Base-by-base conservation (phyloP, 176 grass and related monocot species). In the Avena eriantha region DNA sequence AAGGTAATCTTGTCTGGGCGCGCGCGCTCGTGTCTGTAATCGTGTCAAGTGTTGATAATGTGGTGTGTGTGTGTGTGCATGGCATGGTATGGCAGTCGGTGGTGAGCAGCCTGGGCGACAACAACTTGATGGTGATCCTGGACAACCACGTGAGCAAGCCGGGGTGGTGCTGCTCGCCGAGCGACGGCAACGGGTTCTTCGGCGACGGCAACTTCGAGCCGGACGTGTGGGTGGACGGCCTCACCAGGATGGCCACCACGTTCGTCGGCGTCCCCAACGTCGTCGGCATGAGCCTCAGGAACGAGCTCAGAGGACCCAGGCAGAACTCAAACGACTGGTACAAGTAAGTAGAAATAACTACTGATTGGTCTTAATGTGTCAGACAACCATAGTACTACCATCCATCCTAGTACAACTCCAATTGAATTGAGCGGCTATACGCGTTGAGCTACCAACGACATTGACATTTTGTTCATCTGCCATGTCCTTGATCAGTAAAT, bases 131-230 rank as follows among this genome's bases (percentile, higher is more conserved):
- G 93, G 93, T 95, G 85, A 94, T 98, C 12, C 85, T 95, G 81
- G 96, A 98, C 83, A 98, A 98, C 81, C 96, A 98, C 90, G 19
- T 98, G 87, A 98, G 89, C 86, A 94, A 88, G 83, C 93, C 96
- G 0, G 91, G 78, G 64, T 98, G 96, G 96, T 98, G 96, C 85
- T 98, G 96, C 82, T 67, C 49, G 53, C 71, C 70, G 49, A 49
- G 29, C 24, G 96, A 98, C 70, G 96, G 93, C 41, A 98, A 94
- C 59, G 91, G 91, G 49, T 95, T 98, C 93, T 95, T 98, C 73
- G 96, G 96, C 41, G 93, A 95, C 88, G n/a, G 55, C 5, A 88
- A 79, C 60, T 95, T 98, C 67, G 19, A 98, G 35, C 96, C 93
- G 23, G 85, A 94, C 50, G 86, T 94, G 1, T 98, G 96, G 96